Evolutionary conservation across 768 basidiomycete species (phyloP), one percentile per base, ranked within the genome.

Genomic region (Butyriboletus loyo): DNA sequence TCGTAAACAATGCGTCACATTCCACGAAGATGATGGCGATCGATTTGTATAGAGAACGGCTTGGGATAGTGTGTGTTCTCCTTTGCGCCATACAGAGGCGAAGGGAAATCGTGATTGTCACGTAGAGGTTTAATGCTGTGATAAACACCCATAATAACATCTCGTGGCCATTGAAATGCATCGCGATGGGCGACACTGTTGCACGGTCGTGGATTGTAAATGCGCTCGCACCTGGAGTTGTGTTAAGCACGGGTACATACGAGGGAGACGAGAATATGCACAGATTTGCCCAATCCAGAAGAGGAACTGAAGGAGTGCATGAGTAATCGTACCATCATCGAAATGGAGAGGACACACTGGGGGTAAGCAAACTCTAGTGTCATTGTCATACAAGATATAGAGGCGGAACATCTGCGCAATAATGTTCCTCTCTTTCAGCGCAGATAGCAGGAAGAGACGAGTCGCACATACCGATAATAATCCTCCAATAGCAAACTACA

Each of bases 341-440:
- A 15, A 1, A 28, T 1, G 11, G n/a, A 41, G 28, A 37, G 10
- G 15, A 50, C 56, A 10, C 13, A 66, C 65, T 8, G 65, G 47
- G 2, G 63, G 52, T 3, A 61, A 22, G 38, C 65, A 65, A 7
- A 62, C 30, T 40, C 3, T 25, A 28, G 46, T 11, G 8, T 42
- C 25, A 19, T 45, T 37, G 32, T 55, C 57, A 36, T 57, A 66
- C 36, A 65, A 25, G 9, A 62, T 32, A 35, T 48, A 66, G 42
- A 65, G 53, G 15, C 62, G 66, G 62, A 62, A 67, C 4, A 65
- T 56, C 64, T 61, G 24, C 17, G 7, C 7, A 10, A 31, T 17
- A 1, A 11, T 21, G 11, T 21, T 14, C 14, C 14, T 28, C 31
- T 24, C 14, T 9, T 15, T 19, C 51, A 51, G 39, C 35, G 14